Evolutionary conservation across 148 eudicot genomes (phyloP).

Genomic region (Cornus florida): DNA sequence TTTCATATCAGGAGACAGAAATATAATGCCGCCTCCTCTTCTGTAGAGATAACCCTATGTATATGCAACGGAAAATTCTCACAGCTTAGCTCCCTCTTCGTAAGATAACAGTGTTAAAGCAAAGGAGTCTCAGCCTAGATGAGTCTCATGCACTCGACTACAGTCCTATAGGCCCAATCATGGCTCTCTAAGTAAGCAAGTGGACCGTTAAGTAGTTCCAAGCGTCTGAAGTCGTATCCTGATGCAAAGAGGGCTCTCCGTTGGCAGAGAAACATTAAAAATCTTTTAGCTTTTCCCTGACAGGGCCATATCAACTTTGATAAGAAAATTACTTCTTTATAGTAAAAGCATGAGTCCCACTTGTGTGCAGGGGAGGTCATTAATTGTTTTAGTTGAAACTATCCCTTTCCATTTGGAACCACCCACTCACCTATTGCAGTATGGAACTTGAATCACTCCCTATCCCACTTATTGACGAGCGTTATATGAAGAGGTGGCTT

Average conservation of each 20-base stretch:
- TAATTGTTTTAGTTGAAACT: background rate
- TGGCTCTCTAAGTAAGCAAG: background rate
- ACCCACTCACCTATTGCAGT: background rate
- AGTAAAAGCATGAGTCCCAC: background rate
- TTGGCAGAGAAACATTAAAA: too few relatives aligned
- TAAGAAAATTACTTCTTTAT: background rate
- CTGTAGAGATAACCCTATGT: too few relatives aligned
- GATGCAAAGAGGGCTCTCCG: too few relatives aligned
- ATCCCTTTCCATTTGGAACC: background rate
- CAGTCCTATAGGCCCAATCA: background rate
- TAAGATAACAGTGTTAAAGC: too few relatives aligned
- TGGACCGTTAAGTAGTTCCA: too few relatives aligned
- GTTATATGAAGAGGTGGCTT: background rate
- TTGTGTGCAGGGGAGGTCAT: background rate
- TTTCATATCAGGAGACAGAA: too few relatives aligned
- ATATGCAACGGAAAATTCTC: too few relatives aligned
- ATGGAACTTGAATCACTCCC: background rate
- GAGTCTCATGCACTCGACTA: background rate
- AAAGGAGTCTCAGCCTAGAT: too few relatives aligned
- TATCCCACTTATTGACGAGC: background rate
- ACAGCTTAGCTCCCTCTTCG: too few relatives aligned
- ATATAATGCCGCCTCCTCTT: too few relatives aligned
- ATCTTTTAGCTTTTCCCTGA: background rate
- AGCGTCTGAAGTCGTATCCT: too few relatives aligned
- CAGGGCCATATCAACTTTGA: background rate